Base-by-base conservation (phyloP, 2,329 filamentous ascomycete species). In the Xenosphaeropsis pyriputrescens region DNA sequence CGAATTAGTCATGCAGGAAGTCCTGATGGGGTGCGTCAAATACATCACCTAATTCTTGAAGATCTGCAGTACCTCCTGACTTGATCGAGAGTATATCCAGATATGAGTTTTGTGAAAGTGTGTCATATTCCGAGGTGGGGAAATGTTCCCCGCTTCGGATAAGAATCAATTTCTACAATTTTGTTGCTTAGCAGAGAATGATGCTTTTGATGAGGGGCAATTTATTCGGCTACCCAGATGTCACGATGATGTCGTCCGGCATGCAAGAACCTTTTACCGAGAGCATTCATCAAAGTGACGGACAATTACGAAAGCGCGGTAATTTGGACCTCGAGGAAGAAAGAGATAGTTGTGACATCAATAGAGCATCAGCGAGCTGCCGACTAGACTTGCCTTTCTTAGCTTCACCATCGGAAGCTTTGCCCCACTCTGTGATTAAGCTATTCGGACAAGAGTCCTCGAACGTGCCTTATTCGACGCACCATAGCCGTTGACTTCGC, bases 101-200 rank as follows among this genome's bases (percentile, higher is more conserved):
- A 43, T 34, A 39, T 45, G 42, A 6, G 47, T 35, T 12, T 38
- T 43, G 34, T 50, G 41, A 5, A 44, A 33, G n/a, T 35, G 36
- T 18, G 47, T 47, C 17, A 41, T 30, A 18, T 38, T 13, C 32
- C 9, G 12, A 33, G 35, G 18, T 34, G 18, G 11, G 41, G 12
- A 35, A 45, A 47, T 11, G 14, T 19, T 19, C 43, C 18, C 37
- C 14, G 41, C 18, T n/a, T 35, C 14, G 12, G 13, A 15, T 29
- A 15, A 33, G 16, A 9, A 9, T 6, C 9, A 29, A 34, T n/a
- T 18, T n/a, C 13, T 32, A 4, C 8, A 19, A 29, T n/a, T 22
- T 17, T 34, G 26, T 33, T 29, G 18, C 35, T 36, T 17, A 38
- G 18, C 12, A 26, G 18, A 11, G 12, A 26, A 26, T 26, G 22